Evolutionary conservation across 1,284 basidiomycete species (phyloP), one percentile per base, ranked within the genome.

Genomic region (Xerocomus nothofagi): DNA sequence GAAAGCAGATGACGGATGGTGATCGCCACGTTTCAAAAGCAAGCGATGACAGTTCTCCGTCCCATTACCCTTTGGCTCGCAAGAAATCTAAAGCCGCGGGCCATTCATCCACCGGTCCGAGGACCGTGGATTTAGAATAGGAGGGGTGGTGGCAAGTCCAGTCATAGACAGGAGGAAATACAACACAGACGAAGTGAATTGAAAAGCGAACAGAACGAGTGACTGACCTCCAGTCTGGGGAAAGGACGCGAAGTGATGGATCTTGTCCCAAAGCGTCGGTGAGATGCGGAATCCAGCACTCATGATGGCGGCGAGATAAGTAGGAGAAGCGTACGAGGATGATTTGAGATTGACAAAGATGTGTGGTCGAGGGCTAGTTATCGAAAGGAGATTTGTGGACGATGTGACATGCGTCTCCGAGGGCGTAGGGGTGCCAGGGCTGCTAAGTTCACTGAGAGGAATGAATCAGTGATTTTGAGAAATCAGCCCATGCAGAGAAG

Each of bases 191-290:
- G 37, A 14, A 17, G 31, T 6, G 8, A 27, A 26, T 3, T 11
- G 18, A 1, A 3, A 23, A 89, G 67, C 90, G 92, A 26, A 27
- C 41, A 92, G 92, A 31, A 33, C 40, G 88, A 93, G 93, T 30
- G 33, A 74, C 82, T 56, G 41, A 91, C 90, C 88, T 48, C 91
- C 89, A 3, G 91, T 93, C 71, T 93, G 92, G 1, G 93, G 92
- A 71, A 97, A 97, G 2, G 88, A 89, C 0, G 93, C 92, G 71
- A 93, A 97, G 66, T 96, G 91, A 71, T 91, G 86, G 51, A 97
- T 94, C 74, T 84, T 89, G 73, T 95, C 89, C 90, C 92, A 93
- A 60, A 96, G 77, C 15, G 81, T 77, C 46, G 86, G 73, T 29
- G 85, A 80, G 54, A 93, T 93, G 56, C 84, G 79, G 68, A 88